These are phyloP conservation scores for Microstegium vimineum DNA, from an alignment of 176 grass and related monocot species.

Conservation along the genomic window DNA sequence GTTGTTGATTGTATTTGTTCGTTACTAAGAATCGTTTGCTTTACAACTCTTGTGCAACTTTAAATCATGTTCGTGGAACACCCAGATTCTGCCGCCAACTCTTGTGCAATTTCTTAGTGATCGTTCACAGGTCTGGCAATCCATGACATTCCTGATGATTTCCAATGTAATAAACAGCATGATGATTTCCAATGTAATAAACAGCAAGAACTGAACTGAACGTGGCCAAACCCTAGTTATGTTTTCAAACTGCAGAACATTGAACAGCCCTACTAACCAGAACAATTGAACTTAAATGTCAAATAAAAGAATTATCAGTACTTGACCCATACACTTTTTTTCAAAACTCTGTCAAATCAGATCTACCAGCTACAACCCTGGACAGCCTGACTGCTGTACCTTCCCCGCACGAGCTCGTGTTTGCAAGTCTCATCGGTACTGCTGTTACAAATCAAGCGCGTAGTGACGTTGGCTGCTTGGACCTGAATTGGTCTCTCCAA, in stretches of 20 bases:
- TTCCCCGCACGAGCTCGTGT: slow-evolving; percentile 24
- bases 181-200: no score
- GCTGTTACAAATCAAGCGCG: slow-evolving; percentile 12
- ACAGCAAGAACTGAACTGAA: neutral
- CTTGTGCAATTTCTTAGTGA: neutral
- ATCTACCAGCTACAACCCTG: slow-evolving; percentile 39
- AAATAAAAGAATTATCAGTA: slow-evolving; percentile 28
- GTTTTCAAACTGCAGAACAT: neutral
- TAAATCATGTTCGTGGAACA: neutral
- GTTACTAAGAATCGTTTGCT: neutral
- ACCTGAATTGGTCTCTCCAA: slow-evolving; percentile 63
- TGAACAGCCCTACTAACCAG: neutral
- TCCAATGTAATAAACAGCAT: no score
- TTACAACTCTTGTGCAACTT: neutral
- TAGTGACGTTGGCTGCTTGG: neutral
- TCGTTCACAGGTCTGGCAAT: neutral
- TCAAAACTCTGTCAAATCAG: slow-evolving; percentile 3
- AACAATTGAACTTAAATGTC: neutral
- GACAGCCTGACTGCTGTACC: slow-evolving; percentile 49
- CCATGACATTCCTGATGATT: neutral
- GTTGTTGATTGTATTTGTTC: no score
- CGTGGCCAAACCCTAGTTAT: neutral
- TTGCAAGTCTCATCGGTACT: slow-evolving; percentile 55
- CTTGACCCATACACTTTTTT: neutral
- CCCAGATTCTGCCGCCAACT: neutral